Evolutionary conservation across 2,329 filamentous ascomycete species (phyloP).

Genomic region (Pyricularia grisea): DNA sequence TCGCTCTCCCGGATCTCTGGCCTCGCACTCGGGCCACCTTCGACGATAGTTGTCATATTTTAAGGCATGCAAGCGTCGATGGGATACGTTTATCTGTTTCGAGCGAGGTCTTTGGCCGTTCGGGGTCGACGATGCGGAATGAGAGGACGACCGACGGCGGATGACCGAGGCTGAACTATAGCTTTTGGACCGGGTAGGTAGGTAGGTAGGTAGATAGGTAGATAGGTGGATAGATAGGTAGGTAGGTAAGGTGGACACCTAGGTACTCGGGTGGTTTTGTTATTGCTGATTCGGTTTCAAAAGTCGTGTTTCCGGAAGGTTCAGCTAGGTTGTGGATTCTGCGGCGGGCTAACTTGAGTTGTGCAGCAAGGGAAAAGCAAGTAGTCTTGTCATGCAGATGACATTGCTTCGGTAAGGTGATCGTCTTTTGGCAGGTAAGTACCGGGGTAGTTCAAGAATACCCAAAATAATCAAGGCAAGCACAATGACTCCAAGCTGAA

Average conservation of each 20-base stretch:
- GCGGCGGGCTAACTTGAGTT: not conserved
- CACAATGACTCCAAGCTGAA: not conserved
- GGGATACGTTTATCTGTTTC: not conserved
- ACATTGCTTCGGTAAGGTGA: not conserved
- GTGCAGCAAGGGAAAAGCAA: not conserved
- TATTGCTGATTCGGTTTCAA: not conserved
- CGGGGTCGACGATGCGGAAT: not conserved
- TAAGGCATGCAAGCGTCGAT: not conserved
- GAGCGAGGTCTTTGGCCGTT: not conserved
- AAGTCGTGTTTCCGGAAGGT: not conserved
- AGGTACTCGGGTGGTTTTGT: not conserved
- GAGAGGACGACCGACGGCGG: not conserved
- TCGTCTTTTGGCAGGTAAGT: not conserved
- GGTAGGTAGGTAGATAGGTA: not conserved
- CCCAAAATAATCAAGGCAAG: not conserved
- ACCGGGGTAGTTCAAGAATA: not conserved
- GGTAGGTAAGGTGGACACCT: not conserved
- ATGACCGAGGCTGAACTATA: not conserved
- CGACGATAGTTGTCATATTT: not conserved
- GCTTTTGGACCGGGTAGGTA: not conserved
- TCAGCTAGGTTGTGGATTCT: not conserved
- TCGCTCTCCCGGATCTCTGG: not conserved
- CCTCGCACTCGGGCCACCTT: conserved; percentile 1
- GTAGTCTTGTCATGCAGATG: not conserved
- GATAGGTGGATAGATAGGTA: not conserved